Conservation (phyloP, 768 basidiomycete species). For the Dioszegia crocea region DNA sequence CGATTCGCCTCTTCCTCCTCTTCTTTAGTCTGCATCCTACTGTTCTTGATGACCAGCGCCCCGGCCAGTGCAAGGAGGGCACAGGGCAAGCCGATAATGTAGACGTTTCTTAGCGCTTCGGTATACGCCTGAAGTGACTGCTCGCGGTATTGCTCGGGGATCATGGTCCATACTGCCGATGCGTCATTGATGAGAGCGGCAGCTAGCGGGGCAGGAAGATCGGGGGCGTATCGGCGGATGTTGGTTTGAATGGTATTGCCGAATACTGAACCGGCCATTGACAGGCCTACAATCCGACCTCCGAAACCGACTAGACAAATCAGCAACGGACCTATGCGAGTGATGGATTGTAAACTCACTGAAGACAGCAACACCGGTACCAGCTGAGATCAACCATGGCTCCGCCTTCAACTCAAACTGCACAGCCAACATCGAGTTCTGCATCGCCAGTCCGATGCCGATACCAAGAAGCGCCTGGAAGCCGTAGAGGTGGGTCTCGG, state of each 20-base stretch:
- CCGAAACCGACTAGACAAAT: constrained; percentile 34
- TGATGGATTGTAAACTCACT: constrained; percentile 32
- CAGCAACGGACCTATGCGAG: not conserved
- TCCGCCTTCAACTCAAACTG: constrained; percentile 43
- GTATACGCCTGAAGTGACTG: constrained; percentile 26
- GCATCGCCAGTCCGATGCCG: constrained; percentile 50
- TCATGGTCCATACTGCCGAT: constrained; percentile 37
- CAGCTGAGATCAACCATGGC: constrained; percentile 48
- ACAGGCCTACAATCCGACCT: constrained; percentile 49
- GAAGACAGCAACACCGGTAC: constrained; percentile 50
- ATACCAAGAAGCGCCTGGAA: constrained; percentile 51
- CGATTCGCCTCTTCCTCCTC: constrained; percentile 40
- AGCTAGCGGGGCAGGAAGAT: constrained; percentile 22
- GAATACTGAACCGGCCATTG: constrained; percentile 49
- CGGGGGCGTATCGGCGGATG: constrained; percentile 36
- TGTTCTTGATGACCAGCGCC: constrained; percentile 47
- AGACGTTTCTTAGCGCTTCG: constrained; percentile 40
- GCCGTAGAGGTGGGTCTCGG: constrained; percentile 43
- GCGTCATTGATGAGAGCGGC: constrained; percentile 39
- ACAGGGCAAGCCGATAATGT: constrained; percentile 49
- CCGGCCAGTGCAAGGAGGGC: constrained; percentile 36
- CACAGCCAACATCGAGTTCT: constrained; percentile 51
- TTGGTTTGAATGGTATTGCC: constrained; percentile 46
- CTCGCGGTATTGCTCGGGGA: constrained; percentile 26
- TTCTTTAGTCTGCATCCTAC: constrained; percentile 40